Base-by-base conservation (phyloP, 2,329 filamentous ascomycete species). In the Calonectria naviculata region DNA sequence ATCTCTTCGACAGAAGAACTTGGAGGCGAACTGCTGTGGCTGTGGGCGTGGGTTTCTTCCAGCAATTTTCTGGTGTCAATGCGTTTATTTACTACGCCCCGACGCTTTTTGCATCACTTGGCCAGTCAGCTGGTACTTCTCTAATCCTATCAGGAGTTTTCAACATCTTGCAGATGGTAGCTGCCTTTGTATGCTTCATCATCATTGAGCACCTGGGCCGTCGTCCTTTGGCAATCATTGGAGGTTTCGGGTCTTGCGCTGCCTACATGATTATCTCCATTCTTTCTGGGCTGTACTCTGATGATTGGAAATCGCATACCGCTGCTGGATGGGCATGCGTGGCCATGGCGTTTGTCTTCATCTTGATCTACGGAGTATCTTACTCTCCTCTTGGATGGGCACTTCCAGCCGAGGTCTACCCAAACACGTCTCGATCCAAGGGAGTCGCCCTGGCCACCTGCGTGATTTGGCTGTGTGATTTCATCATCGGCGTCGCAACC, bases 281-380 rank as follows among this genome's bases (percentile, higher is more conserved):
- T 36, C 86, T 90, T 29, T 83, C 85, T 15, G 89, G 86, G 1
- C 82, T 83, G 10, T 88, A 85, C 74, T 83, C 88, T 34, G 73
- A 86, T 61, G 78, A 84, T 29, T 91, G 89, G 85, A 76, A 78
- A 1, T 74, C 81, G 1, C 85, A 90, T 73, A 75, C 78, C 3
- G 84, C 82, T 0, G 88, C 86, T 0, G 89, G 88, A 6, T 91
- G 89, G 89, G 88, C 85, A 5, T 87, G 87, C 1, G 87, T 90
- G 0, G 86, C 87, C 26, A 70, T 74, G 58, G 65, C 67, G 1
- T 73, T 74, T 36, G 12, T 73, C 8, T 74, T 70, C 67, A 68
- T 74, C 26, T 28, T 72, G 28, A 38, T 71, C 26, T 79, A 78
- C 24, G 78, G 75, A 19, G 75, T 81, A 1, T 83, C 81, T 15